Evolutionary conservation across 495 filamentous ascomycete species (phyloP), one percentile per base, ranked within the genome.

Genomic region (Penicilliopsis zonata): DNA sequence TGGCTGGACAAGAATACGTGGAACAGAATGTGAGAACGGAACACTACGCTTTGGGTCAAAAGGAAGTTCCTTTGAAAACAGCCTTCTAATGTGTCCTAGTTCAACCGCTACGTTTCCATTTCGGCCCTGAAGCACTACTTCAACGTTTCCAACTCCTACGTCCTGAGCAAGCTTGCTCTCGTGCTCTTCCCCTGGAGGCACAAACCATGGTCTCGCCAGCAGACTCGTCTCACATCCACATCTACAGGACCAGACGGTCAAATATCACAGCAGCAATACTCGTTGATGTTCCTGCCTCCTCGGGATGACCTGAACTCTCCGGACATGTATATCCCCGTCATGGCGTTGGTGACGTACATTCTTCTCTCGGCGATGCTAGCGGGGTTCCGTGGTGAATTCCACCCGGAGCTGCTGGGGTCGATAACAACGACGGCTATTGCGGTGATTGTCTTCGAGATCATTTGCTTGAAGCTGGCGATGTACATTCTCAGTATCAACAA

Each of bases 151-250:
- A 95, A 94, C 66, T 78, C 70, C 46, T 90, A 90, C 54, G 81
- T 90, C 46, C 59, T 87, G 49, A 80, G 72, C 55, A 90, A 88
- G 52, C 66, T 90, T 31, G 74, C 74, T 43, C 72, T 99, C 22
- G 85, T 99, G 27, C 77, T 99, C 37, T 95, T 95, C 55, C 90
- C 90, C 16, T 99, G 88, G 86, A 68, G 87, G 35, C 90, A 99
- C 59, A 84, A 86, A 49, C 86, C 87, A 12, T 99, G 90, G 90
- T 90, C 86, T 34, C 77, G 90, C 29, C 66, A 76, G 41, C 74
- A 79, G 52, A 52, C 57, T 25, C 64, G 69, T 17, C 53, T 73
- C 27, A 54, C 64, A 2, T 44, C 57, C 8, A 56, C 63, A 13
- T 59, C 75, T 3, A 61, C 75, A 9, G 69, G 72, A 10, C 75